Evolutionary conservation across 1,284 basidiomycete genomes (phyloP).

Genomic region (Entoloma clypeatum): DNA sequence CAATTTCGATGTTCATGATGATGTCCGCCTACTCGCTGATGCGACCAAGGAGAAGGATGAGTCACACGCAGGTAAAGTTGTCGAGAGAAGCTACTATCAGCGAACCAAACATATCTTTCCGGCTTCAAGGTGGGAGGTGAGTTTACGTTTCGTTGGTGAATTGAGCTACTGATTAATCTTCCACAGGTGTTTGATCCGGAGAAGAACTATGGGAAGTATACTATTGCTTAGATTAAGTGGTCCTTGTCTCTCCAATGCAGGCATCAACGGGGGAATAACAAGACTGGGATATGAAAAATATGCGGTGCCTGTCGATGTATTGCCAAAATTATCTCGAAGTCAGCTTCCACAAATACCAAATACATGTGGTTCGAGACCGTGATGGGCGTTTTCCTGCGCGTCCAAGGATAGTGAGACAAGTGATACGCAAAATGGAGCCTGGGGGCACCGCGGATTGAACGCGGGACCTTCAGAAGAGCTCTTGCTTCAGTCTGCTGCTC

Average conservation of each 20-base stretch:
- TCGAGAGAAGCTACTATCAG: slow-evolving; percentile 94
- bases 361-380: not conserved
- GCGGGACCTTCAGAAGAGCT: slow-evolving; percentile 56
- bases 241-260: not conserved
- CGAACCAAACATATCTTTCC: slow-evolving; percentile 98
- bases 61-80: slow-evolving; percentile 98
- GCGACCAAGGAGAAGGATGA: slow-evolving; percentile 98
- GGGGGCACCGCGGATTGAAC: slow-evolving; percentile 61
- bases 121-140: slow-evolving; percentile 88
- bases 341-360: too few relatives aligned
- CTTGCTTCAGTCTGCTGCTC: slow-evolving; percentile 72
- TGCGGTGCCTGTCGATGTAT: too few relatives aligned
- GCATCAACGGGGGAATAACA: too few relatives aligned
- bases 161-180: slow-evolving; percentile 6
- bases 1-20: slow-evolving; percentile 99
- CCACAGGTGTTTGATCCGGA: slow-evolving; percentile 84
- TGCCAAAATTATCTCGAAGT: too few relatives aligned
- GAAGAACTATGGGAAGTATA: slow-evolving; percentile 88
- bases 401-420: not conserved
- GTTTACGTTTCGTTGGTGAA: slow-evolving; percentile 23
- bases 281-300: too few relatives aligned
- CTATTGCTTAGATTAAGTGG: slow-evolving; percentile 65
- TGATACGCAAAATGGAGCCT: slow-evolving; percentile 23
- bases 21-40: slow-evolving; percentile 92
- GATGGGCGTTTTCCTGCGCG: too few relatives aligned